A percentile compares a stretch with the other conserved stretches of the same genome.
These are phyloP conservation scores for Epicoccum sorghinum DNA, from an alignment of 2,329 filamentous ascomycete species.

Conservation along the genomic window DNA sequence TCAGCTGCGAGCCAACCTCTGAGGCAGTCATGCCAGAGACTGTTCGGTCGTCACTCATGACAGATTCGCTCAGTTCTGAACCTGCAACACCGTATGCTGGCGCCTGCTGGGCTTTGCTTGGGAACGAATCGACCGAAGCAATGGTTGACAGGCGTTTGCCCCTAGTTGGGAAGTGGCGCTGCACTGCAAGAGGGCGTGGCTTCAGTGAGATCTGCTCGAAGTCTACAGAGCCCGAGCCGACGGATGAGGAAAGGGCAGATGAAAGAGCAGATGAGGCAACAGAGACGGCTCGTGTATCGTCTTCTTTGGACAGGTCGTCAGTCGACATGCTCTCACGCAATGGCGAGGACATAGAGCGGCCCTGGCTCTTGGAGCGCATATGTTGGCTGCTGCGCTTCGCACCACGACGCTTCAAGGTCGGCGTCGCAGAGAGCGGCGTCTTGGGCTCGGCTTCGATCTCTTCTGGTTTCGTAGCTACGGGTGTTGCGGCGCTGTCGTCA, in stretches of 20 bases:
- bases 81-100: conserved; percentile 34
- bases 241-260: conserved; percentile 44
- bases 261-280: conserved; percentile 40
- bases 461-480: conserved; percentile 18
- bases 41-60: conserved; percentile 25
- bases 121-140: conserved; percentile 61
- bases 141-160: conserved; percentile 65
- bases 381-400: conserved; percentile 45
- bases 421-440: conserved; percentile 35
- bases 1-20: conserved; percentile 22
- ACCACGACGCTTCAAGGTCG: conserved; percentile 47
- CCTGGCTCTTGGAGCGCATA: conserved; percentile 51
- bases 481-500: conserved; percentile 25
- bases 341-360: conserved; percentile 40
- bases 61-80: conserved; percentile 33
- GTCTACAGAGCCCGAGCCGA: conserved; percentile 41
- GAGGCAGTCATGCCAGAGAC: conserved; percentile 33
- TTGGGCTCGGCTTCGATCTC: conserved; percentile 22
- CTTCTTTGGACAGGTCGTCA: conserved; percentile 22
- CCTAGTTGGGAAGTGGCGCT: conserved; percentile 58
- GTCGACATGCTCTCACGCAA: conserved; percentile 33
- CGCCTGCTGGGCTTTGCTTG: conserved; percentile 40
- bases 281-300: conserved; percentile 30
- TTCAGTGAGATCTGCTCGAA: conserved; percentile 39
- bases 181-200: conserved; percentile 47